Conservation (phyloP, 78 protist species). For the Dictyostelium intermedium region DNA sequence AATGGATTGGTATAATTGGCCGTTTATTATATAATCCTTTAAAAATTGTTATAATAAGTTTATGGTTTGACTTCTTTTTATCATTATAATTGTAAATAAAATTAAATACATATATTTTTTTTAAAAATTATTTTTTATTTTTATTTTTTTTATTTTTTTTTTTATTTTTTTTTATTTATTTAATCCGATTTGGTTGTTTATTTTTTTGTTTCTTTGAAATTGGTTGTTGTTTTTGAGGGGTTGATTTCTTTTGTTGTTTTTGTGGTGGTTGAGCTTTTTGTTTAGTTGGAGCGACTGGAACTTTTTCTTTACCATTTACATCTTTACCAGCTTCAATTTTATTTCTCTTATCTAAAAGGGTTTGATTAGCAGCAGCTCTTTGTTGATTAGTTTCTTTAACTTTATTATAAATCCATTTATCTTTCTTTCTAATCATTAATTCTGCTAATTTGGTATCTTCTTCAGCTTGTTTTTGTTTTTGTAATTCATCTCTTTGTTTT, state of each 20-base stretch:
- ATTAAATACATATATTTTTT: not conserved
- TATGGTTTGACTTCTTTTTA: conserved; percentile 61
- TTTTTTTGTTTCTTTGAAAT: conserved; percentile 3
- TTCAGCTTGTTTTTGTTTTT: conserved; percentile 20
- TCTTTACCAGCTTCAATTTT: conserved; percentile 30
- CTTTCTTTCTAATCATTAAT: conserved; percentile 66
- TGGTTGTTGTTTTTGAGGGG: not conserved
- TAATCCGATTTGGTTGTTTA: not conserved
- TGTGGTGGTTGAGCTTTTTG: not conserved
- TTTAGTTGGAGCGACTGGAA: not conserved
- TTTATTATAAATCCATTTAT: conserved; percentile 45
- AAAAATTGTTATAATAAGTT: conserved; percentile 1
- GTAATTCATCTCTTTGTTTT: conserved; percentile 40
- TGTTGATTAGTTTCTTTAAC: conserved; percentile 23
- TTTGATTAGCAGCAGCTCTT: not conserved
- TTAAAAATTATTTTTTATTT: not conserved
- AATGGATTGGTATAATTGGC: conserved; percentile 21
- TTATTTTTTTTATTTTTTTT: not conserved
- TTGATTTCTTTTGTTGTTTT: not conserved
- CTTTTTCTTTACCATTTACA: conserved; percentile 48
- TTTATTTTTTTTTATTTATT: not conserved
- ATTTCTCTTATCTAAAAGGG: conserved; percentile 33
- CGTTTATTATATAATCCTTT: conserved; percentile 23
- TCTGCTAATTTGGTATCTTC: conserved; percentile 60
- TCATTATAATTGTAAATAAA: not conserved